A percentile compares a stretch with the other conserved stretches of the same genome.
These are phyloP conservation scores for Hypoxylon sp. DNA, from an alignment of 2,329 filamentous ascomycete species.

Conservation along the genomic window DNA sequence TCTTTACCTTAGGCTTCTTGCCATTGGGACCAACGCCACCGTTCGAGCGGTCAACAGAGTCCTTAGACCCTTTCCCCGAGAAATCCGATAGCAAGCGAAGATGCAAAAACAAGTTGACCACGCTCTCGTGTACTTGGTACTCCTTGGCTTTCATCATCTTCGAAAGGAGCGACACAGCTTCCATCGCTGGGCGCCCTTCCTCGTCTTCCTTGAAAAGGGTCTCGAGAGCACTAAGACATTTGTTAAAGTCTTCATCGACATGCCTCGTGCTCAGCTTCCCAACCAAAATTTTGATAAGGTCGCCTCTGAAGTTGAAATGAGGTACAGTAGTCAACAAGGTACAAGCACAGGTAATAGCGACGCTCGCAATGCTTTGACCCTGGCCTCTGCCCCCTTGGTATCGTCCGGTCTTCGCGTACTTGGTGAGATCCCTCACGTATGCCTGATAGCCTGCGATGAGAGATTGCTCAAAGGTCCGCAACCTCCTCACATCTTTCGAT, in stretches of 20 bases:
- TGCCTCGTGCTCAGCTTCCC: conserved; percentile 82
- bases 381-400: conserved; percentile 57
- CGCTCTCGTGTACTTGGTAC: conserved; percentile 85
- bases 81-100: conserved; percentile 92
- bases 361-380: conserved; percentile 71
- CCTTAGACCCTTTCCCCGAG: conserved; percentile 83
- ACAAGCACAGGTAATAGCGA: conserved; percentile 90
- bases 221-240: conserved; percentile 84
- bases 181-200: conserved; percentile 88
- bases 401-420: conserved; percentile 71
- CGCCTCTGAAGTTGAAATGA: conserved; percentile 96
- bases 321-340: conserved; percentile 84
- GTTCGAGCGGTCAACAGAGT: conserved; percentile 75
- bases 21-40: conserved; percentile 52
- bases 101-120: conserved; percentile 91
- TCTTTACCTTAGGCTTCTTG: conserved; percentile 80
- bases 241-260: conserved; percentile 81
- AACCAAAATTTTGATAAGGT: conserved; percentile 89
- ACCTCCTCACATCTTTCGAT: conserved; percentile 89
- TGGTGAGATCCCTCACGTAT: conserved; percentile 83
- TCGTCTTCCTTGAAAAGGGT: conserved; percentile 88
- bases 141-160: conserved; percentile 96
- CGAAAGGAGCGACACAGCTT: conserved; percentile 85
- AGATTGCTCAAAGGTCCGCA: conserved; percentile 89
- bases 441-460: conserved; percentile 87